Evolutionary conservation across 2,329 filamentous ascomycete genomes (phyloP), one percentile per base, ranked within the genome.

Genomic region (Cordyceps cicadae): DNA sequence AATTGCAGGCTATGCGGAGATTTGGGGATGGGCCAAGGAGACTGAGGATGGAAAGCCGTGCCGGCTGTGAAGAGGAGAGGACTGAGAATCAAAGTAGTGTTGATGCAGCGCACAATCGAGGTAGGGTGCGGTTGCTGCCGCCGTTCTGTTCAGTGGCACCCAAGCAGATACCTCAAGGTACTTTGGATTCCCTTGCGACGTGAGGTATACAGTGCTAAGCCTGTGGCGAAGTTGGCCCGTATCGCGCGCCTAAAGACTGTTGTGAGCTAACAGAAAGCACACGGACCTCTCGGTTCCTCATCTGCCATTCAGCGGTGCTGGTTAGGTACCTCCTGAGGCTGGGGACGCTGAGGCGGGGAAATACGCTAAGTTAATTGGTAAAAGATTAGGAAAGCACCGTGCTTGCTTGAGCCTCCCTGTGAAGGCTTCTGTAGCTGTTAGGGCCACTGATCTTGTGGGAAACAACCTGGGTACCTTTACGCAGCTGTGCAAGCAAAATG

Each of bases 61-160:
- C n/a, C 50, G 34, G 49, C 57, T 41, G 49, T 37, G 57, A 26
- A 24, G 50, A 46, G 57, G 50, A 59, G 45, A 49, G 19, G 46
- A 11, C 32, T 43, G 48, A 43, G 39, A 32, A 19, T 37, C 48
- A 21, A 51, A n/a, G 32, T 24, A 12, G 37, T 59, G 56, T 59
- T 59, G 56, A 52, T 59, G 48, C 56, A 59, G 56, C 56, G 45
- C 56, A 43, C 34, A 43, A 37, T 37, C 32, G 17, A 43, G 37
- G 24, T 32, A 34, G 17, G 32, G 49, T 32, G 24, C 46, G 46
- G 37, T 59, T 51, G 46, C 46, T 32, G 32, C 43, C 43, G 37
- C 32, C 29, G 19, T 34, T 34, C 29, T 24, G 54, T 21, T 19
- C 19, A n/a, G 43, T 46, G 43, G 43, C 9, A 11, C 15, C 15